Evolutionary conservation across 2,329 filamentous ascomycete species (phyloP).

Genomic region (Aphanocladium album): DNA sequence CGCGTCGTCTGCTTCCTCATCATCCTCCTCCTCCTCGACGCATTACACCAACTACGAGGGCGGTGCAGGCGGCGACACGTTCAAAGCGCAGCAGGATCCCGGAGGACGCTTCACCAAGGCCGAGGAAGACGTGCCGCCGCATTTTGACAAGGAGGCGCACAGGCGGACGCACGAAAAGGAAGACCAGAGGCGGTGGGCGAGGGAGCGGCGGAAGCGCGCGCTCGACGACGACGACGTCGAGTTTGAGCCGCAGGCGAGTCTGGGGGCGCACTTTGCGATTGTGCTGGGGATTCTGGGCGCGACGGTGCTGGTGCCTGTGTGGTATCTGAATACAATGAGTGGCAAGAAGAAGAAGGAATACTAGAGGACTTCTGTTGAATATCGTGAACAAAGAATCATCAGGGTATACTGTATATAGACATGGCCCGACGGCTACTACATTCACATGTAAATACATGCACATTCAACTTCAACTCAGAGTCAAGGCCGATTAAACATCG

Average conservation of each 20-base stretch:
- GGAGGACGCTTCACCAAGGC: conserved; percentile 46
- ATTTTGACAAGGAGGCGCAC: conserved; percentile 74
- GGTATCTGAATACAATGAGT: conserved; percentile 34
- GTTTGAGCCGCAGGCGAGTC: conserved; percentile 37
- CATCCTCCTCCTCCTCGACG: neutral
- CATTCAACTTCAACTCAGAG: no score
- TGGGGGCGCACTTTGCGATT: conserved; percentile 44
- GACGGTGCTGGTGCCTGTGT: conserved; percentile 41
- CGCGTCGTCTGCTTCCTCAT: neutral
- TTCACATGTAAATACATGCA: no score
- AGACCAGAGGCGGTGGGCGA: conserved; percentile 40
- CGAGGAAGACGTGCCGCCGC: conserved; percentile 59
- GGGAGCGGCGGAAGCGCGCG: conserved; percentile 29
- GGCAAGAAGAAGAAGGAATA: conserved; percentile 21
- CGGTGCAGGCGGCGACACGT: conserved; percentile 17
- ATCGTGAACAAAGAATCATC: no score
- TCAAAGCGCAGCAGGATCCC: conserved; percentile 36
- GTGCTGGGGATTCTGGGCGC: conserved; percentile 43
- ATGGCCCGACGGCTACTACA: neutral
- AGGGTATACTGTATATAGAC: neutral
- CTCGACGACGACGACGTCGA: conserved; percentile 33
- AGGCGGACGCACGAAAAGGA: conserved; percentile 66
- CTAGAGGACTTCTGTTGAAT: no score
- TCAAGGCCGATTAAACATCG: no score
- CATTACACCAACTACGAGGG: conserved; percentile 16